A percentile compares a stretch with the other conserved stretches of the same genome.
Evolutionary conservation across 257 asterid species (phyloP).

Genomic region (Solanum clarkiae): DNA sequence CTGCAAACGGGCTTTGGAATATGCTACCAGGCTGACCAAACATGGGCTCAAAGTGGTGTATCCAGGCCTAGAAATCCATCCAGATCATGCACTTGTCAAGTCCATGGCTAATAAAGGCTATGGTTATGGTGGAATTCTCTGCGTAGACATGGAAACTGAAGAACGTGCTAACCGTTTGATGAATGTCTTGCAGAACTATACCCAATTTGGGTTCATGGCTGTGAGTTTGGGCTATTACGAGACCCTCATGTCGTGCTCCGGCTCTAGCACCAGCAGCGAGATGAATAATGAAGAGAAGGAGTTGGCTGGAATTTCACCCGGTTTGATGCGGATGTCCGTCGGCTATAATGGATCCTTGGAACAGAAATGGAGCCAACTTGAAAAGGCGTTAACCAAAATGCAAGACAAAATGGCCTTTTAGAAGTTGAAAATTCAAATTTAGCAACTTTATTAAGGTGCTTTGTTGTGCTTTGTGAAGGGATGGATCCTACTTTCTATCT

Average conservation of each 20-base stretch:
- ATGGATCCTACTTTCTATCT: not conserved
- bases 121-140: constrained; percentile 74
- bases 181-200: constrained; percentile 55
- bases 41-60: constrained; percentile 68
- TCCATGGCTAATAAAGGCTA: constrained; percentile 50
- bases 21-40: constrained; percentile 53
- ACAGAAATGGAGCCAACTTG: constrained; percentile 87
- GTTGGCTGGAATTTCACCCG: constrained; percentile 78
- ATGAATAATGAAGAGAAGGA: constrained; percentile 56
- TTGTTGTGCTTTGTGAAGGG: not conserved
- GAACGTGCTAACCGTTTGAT: constrained; percentile 66
- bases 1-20: constrained; percentile 52
- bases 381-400: constrained; percentile 55
- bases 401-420: constrained; percentile 14
- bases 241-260: constrained; percentile 91
- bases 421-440: not conserved
- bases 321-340: constrained; percentile 73
- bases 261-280: constrained; percentile 92
- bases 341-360: constrained; percentile 75
- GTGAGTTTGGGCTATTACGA: constrained; percentile 92
- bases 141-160: constrained; percentile 84
- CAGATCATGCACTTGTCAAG: constrained; percentile 50
- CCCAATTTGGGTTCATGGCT: constrained; percentile 85
- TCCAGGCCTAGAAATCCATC: constrained; percentile 77
- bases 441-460: not conserved